Percentiles rank a stretch among this genome's conserved stretches.
These are phyloP conservation scores for Gentiana straminea DNA, from an alignment of 257 asterid species.

Conservation along the genomic window DNA sequence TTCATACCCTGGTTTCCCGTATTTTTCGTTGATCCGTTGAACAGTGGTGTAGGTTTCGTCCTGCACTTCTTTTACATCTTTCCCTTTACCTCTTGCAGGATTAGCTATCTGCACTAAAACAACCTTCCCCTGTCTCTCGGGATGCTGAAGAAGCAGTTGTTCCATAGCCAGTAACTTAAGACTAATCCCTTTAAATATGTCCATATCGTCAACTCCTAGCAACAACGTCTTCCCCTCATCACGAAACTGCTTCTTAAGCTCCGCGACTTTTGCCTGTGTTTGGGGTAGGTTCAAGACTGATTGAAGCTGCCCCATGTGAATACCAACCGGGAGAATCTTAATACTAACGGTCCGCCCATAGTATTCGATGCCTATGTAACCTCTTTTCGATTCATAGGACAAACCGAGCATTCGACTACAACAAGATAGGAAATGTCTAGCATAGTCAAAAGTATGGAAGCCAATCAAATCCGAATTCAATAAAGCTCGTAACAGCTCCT, in stretches of 20 bases:
- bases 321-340: conserved; percentile 89
- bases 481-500: conserved; percentile 62
- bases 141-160: conserved; percentile 63
- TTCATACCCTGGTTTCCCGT: conserved; percentile 66
- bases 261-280: conserved; percentile 51
- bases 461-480: conserved; percentile 81
- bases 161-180: conserved; percentile 80
- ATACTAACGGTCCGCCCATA: conserved; percentile 88
- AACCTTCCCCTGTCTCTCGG: conserved; percentile 81
- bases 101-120: conserved; percentile 84
- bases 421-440: conserved; percentile 82
- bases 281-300: conserved; percentile 54
- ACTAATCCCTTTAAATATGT: conserved; percentile 80
- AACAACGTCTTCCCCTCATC: conserved; percentile 57
- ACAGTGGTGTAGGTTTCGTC: conserved; percentile 61
- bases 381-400: conserved; percentile 79
- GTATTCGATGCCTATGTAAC: conserved; percentile 79
- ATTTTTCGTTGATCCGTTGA: conserved; percentile 56
- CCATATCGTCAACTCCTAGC: conserved; percentile 90
- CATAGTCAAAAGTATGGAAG: conserved; percentile 81
- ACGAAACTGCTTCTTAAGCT: conserved; percentile 45
- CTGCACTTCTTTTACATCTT: conserved; percentile 80
- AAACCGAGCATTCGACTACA: conserved; percentile 84
- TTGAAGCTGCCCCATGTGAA: conserved; percentile 83
- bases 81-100: conserved; percentile 82